Conservation (phyloP, 257 asterid genomes). For the Handroanthus guayacan region DNA sequence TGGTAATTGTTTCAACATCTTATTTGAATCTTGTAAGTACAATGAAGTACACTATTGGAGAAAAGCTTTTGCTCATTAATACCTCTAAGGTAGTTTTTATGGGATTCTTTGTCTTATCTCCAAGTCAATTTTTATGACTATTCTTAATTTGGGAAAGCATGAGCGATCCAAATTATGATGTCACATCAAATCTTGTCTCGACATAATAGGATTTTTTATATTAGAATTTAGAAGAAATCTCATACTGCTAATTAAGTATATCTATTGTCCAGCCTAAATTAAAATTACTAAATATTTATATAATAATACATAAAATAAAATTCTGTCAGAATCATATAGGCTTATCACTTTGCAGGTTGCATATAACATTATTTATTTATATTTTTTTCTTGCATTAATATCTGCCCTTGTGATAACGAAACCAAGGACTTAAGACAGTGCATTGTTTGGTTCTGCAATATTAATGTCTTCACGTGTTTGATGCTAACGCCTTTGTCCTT, state of each 20-base stretch:
- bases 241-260: no score
- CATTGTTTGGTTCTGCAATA: slow-evolving; percentile 41
- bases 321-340: no score
- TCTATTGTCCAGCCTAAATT: no score
- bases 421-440: slow-evolving; percentile 21
- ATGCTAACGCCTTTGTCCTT: slow-evolving; percentile 28
- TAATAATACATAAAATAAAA: no score
- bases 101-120: not conserved
- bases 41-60: not conserved
- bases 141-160: not conserved
- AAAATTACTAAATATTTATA: no score
- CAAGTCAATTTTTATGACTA: not conserved
- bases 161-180: not conserved
- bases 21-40: no score
- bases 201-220: not conserved
- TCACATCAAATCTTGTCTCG: not conserved
- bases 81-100: not conserved
- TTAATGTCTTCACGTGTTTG: slow-evolving; percentile 44
- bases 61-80: not conserved
- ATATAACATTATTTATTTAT: not conserved
- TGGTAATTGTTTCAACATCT: no score
- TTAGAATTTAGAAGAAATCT: no score
- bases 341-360: no score
- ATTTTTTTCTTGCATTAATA: slow-evolving; percentile 17
- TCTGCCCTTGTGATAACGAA: slow-evolving; percentile 4